These are phyloP conservation scores for Pisolithus orientalis DNA, from an alignment of 768 basidiomycete genomes.

Conservation along the genomic window DNA sequence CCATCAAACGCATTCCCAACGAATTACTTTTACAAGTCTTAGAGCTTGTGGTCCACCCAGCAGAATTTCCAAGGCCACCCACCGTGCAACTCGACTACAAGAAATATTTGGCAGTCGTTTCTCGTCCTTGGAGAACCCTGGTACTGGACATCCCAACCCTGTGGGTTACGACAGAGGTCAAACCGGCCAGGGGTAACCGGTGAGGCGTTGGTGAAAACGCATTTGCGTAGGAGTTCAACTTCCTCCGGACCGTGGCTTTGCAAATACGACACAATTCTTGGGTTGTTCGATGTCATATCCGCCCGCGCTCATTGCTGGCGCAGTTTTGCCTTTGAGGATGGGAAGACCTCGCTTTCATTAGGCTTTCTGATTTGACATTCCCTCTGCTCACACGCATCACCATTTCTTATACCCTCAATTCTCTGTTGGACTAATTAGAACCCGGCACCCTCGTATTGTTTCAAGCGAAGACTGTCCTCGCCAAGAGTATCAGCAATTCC, in stretches of 20 bases:
- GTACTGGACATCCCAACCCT: not conserved
- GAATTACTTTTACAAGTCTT: not conserved
- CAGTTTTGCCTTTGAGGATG: no score
- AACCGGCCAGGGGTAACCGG: not conserved
- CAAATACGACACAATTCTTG: no score
- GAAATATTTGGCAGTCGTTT: not conserved
- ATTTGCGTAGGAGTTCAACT: not conserved
- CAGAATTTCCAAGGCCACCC: not conserved
- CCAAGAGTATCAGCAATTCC: no score
- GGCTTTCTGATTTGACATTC: no score
- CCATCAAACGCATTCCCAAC: not conserved
- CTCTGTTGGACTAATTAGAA: no score
- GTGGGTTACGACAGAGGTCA: not conserved
- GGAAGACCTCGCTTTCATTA: no score
- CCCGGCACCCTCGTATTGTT: no score
- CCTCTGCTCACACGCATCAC: no score
- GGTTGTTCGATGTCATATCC: no score
- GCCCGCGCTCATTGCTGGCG: no score
- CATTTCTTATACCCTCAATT: no score
- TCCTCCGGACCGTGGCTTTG: not conserved
- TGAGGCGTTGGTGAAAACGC: not conserved
- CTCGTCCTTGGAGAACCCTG: not conserved
- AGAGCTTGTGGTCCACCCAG: not conserved
- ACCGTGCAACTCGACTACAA: not conserved
- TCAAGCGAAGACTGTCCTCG: no score